Base-by-base conservation (phyloP, 352 stramenopile species). In the Globisporangium polare region DNA sequence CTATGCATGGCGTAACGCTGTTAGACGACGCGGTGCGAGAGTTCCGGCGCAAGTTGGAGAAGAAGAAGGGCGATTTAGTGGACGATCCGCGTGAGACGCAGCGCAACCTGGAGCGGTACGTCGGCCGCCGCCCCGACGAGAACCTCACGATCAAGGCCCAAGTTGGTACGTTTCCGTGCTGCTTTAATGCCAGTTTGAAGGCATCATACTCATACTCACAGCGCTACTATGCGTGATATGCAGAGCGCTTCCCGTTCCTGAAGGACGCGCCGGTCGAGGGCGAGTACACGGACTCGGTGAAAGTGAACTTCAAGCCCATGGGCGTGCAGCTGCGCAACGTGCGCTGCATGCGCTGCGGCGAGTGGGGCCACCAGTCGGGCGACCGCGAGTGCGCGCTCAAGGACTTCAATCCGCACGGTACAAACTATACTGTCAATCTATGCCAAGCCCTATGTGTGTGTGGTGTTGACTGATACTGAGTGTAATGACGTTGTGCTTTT, bases 241-340 rank as follows among this genome's bases (percentile, higher is more conserved):
- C 35, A 71, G 84, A 96, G 63, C 85, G 89, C 13, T 96, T 96
- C 31, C 87, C 89, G 24, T 86, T 96, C n/a, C 72, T 96, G 5
- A 94, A 95, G 62, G 80, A 94, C 61, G 89, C 89, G 17, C 89
- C 89, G 3, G 89, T 97, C 18, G 84, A 95, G 60, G 86, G 88
- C 45, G 80, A 80, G 33, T 95, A 92, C 71, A 89, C 89, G 3
- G 70, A 85, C 56, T 80, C 78, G 0, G 86, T 95, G 41, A 83
- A 83, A 37, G 87, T 96, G 9, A 94, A 93, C 43, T 96, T 96
- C 64, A 88, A 96, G 43, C 88, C 87, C 15, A 68, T 96, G 68
- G 88, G 88, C 29, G 58, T 86, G n/a, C 75, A 79, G 57, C 62
- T 96, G 63, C 87, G 88, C 58, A 95, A 96, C 62, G 83, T 95